Base-by-base conservation (phyloP, 371 early-diverging fungal genomes). In the Enterocytospora artemiae region DNA sequence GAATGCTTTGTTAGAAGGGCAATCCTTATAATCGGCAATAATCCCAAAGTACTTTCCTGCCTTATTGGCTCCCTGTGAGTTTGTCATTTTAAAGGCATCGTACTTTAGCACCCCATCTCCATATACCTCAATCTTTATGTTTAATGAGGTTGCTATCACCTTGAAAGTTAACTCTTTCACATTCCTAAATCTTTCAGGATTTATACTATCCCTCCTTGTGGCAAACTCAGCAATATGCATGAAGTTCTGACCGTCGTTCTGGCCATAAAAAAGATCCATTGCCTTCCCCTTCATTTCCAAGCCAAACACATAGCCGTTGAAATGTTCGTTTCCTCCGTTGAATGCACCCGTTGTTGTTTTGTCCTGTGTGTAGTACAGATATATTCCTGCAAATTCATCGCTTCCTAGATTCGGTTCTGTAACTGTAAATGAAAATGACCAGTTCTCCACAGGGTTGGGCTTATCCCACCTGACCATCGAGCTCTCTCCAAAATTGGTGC, bases 71-170 rank as follows among this genome's bases (percentile, higher is more conserved):
- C 43, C 45, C 12, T 36, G 31, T 33, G 39, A 3, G 2, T 48
- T 7, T 9, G 2, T 20, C 39, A 70, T 65, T 44, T 74, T 66
- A 24, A 79, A 61, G 39, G 57, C 68, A 57, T 79, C 79, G 53
- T 76, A 79, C 9, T 77, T 18, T 1, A 79, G 44, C 2, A 52
- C 70, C 1, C 70, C 63, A 3, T 67, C 53, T 43, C 66, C 68
- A 55, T 79, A 79, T 22, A 79, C 16, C 43, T 79, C 80, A 25
- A 79, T 63, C 51, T 77, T 76, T 43, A 79, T 73, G 56, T 77
- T 77, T 44, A 73, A 72, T 5, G 53, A 39, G 16, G 79, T 79
- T 1, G 65, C 59, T 0, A 79, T 79, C n/a, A 77, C 67, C 53
- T 79, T 79, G 5, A 79, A 20, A n/a, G 61, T 73, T 18, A 79